Base-by-base conservation (phyloP, 2,329 filamentous ascomycete species). In the Leptographium lundbergii region DNA sequence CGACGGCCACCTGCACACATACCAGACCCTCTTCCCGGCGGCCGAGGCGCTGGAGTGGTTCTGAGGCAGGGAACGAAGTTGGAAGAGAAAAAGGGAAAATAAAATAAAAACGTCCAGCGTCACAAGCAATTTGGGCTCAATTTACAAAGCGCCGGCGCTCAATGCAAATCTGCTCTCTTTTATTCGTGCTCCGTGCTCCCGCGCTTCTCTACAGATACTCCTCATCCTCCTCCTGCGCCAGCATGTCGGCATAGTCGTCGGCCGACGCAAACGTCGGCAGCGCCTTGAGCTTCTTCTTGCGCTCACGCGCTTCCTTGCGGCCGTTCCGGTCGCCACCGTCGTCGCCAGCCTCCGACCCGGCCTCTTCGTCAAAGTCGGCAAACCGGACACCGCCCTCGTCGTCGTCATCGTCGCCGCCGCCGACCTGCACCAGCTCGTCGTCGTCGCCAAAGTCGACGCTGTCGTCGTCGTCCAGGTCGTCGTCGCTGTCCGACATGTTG, bases 181-280 rank as follows among this genome's bases (percentile, higher is more conserved):
- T 27, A 47, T n/a, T 32, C 48, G 27, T 61, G 11, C 13, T 54
- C n/a, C 39, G 5, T 24, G n/a, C n/a, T 25, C 13, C 36, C 36
- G 2, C 22, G 25, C 11, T 24, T 10, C 36, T 32, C 34, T 58
- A 59, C 47, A 45, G 4, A 29, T 56, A 64, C n/a, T 60, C 47
- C 36, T 64, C 73, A 22, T 84, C 84, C 62, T 85, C 84, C 57
- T 94, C 89, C 63, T 83, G 81, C 4, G 79, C 88, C 70, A 96
- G 73, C 74, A 96, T 79, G 66, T 87, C 88, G 19, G 91, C 92
- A 72, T 97, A 99, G 70, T 97, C 94, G 58, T 97, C 94, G 36
- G 81, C 87, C 36, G 89, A 95, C 24, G 95, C 94, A 75, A 99
- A 99, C 42, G 85, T 95, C 7, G 94, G 94, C 65, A 99, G 76